phyloP scores from a whole-genome alignment of 1,284 basidiomycete species.

The Cerioporus squamosus region DNA sequence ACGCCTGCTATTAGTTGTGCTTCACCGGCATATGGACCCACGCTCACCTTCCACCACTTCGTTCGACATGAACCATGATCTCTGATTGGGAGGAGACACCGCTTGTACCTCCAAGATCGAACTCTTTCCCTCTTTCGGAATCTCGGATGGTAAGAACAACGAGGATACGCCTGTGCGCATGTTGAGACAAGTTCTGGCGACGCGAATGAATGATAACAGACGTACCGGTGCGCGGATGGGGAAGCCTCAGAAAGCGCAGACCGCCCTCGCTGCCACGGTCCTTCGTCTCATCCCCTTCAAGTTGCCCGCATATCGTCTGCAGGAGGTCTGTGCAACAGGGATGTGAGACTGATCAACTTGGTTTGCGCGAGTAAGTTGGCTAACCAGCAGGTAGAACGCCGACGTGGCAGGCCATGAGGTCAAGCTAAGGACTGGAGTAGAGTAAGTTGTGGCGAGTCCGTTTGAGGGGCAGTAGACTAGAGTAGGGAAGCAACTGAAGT shows the following conservation, averaged over 20 bases:
- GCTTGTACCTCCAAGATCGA: conserved; percentile 74
- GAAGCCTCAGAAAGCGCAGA: conserved; percentile 58
- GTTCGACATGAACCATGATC: conserved; percentile 80
- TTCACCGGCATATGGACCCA: background rate
- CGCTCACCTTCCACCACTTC: conserved; percentile 64
- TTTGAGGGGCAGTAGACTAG: background rate
- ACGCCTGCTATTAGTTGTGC: background rate
- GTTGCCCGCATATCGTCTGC: conserved; percentile 9
- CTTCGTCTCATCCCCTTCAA: background rate
- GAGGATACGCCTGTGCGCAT: conserved; percentile 54
- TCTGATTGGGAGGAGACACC: conserved; percentile 64
- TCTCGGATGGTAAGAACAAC: conserved; percentile 59
- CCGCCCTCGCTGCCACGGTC: background rate
- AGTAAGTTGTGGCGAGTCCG: too few species aligned
- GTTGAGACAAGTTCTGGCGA: background rate
- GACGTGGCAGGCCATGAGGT: conserved; percentile 33
- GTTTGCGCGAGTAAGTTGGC: background rate
- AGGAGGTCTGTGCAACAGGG: conserved; percentile 7
- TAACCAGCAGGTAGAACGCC: conserved; percentile 36
- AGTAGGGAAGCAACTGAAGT: background rate
- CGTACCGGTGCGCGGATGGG: conserved; percentile 80
- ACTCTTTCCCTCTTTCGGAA: conserved; percentile 26
- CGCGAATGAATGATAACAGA: background rate
- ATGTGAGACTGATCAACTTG: background rate
- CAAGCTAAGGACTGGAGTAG: too few species aligned